phyloP scores from a whole-genome alignment of 371 early-diverging fungal genomes.

The Apophysomyces variabilis region DNA sequence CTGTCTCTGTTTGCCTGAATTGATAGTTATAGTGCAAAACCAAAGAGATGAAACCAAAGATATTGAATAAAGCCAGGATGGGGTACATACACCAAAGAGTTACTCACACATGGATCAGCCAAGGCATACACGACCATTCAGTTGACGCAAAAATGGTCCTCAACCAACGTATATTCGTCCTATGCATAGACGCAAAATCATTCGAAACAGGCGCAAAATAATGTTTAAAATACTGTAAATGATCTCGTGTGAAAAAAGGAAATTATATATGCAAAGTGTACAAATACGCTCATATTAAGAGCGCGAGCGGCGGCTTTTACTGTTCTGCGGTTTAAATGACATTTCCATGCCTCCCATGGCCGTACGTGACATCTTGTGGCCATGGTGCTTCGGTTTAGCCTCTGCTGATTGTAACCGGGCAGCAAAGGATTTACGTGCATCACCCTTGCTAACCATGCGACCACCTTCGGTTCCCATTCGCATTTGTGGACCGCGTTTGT shows the following conservation, averaged over 20 bases:
- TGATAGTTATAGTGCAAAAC: too few species aligned
- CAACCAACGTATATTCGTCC: too few species aligned
- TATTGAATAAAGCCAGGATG: too few species aligned
- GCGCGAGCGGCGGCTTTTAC: conserved; percentile 7
- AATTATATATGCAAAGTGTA: background rate
- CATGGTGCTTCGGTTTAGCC: conserved; percentile 30
- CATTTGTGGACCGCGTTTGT: conserved; percentile 55
- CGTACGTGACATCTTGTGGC: conserved; percentile 59
- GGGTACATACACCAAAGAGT: too few species aligned
- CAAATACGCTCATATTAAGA: background rate
- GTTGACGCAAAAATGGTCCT: too few species aligned
- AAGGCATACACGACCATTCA: too few species aligned
- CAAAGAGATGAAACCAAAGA: too few species aligned
- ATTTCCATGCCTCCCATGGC: conserved; percentile 71
- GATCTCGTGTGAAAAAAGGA: background rate
- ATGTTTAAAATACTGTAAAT: too few species aligned
- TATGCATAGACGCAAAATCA: too few species aligned
- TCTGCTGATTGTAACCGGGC: conserved; percentile 42
- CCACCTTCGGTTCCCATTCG: conserved; percentile 56
- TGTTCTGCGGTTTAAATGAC: conserved; percentile 54
- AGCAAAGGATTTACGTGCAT: conserved; percentile 47
- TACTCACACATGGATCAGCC: too few species aligned
- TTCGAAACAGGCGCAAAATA: too few species aligned
- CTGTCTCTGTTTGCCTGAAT: too few species aligned
- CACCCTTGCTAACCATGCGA: conserved; percentile 33